Percentiles rank a stretch among this genome's conserved stretches.
Evolutionary conservation across 2,329 filamentous ascomycete species (phyloP).

Genomic region (Rhytidhysteron rufulum): DNA sequence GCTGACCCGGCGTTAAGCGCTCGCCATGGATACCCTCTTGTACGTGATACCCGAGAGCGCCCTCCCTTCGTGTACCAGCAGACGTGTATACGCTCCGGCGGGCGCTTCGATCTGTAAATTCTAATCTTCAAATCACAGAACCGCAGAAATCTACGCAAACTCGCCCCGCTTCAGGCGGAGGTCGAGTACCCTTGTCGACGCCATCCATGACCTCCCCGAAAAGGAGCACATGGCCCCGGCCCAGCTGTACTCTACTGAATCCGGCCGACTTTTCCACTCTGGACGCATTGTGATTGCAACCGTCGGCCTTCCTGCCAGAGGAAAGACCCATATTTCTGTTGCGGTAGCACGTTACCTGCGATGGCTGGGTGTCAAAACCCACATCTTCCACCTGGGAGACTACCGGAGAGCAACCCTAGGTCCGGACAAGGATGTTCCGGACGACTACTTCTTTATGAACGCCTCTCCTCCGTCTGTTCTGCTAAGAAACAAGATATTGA

Average conservation of each 20-base stretch:
- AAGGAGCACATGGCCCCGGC: conserved; percentile 84
- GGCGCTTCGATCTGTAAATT: too few species aligned
- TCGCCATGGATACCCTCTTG: conserved; percentile 59
- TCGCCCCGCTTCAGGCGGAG: conserved; percentile 85
- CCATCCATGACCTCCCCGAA: conserved; percentile 87
- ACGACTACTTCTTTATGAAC: conserved; percentile 97
- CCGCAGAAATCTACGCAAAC: conserved; percentile 86
- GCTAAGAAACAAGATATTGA: conserved; percentile 91
- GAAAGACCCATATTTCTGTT: conserved; percentile 97
- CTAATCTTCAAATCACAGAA: conserved; percentile 56
- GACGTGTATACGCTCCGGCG: too few species aligned
- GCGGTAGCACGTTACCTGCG: conserved; percentile 90
- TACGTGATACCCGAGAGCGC: conserved; percentile 40
- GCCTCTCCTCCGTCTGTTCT: conserved; percentile 90
- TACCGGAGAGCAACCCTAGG: conserved; percentile 91
- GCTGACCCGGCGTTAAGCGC: too few species aligned
- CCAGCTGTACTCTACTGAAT: conserved; percentile 97
- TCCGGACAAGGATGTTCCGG: conserved; percentile 76
- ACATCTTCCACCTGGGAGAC: conserved; percentile 95
- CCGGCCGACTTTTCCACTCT: conserved; percentile 92
- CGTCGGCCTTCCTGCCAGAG: conserved; percentile 88
- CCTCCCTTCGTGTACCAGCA: conserved; percentile 1
- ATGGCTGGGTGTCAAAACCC: conserved; percentile 97
- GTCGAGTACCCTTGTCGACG: conserved; percentile 95
- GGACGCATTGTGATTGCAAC: conserved; percentile 96